Conservation (phyloP, 2,329 filamentous ascomycete genomes). For the Clonostachys byssicola region DNA sequence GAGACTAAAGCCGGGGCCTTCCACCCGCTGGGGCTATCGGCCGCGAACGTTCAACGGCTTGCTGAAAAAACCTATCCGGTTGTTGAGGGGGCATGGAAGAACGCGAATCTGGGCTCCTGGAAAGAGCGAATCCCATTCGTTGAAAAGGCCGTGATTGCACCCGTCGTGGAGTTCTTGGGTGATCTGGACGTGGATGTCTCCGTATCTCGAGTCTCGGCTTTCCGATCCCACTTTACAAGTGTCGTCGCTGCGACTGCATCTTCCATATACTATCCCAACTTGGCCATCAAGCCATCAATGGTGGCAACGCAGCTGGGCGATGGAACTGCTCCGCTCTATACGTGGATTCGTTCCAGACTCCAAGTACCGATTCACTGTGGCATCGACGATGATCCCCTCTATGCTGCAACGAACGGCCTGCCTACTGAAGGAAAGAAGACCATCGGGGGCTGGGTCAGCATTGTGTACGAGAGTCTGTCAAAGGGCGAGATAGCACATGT, state of each 20-base stretch:
- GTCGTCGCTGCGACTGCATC: conserved; percentile 9
- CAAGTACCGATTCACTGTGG: conserved; percentile 20
- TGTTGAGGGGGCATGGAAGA: conserved; percentile 15
- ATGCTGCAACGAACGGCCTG: conserved; percentile 11
- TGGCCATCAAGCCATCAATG: conserved; percentile 9
- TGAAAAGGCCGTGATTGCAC: conserved; percentile 18
- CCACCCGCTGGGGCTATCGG: conserved; percentile 7
- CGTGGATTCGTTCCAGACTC: conserved; percentile 18
- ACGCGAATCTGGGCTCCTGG: conserved; percentile 18
- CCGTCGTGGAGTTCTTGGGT: conserved; percentile 15
- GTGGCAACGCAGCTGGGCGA: conserved; percentile 19
- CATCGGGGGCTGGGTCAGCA: conserved; percentile 21
- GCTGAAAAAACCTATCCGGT: conserved; percentile 5
- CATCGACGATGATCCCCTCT: conserved; percentile 20
- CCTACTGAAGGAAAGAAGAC: conserved; percentile 19
- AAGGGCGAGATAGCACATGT: conserved; percentile 16
- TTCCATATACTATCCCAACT: conserved; percentile 17
- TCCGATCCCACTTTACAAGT: conserved; percentile 11
- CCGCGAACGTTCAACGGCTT: background rate
- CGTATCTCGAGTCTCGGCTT: conserved; percentile 13
- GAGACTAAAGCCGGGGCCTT: conserved; percentile 8
- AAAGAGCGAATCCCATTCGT: conserved; percentile 15
- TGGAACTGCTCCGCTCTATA: conserved; percentile 20
- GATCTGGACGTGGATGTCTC: conserved; percentile 11
- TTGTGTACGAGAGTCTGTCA: conserved; percentile 21